phyloP scores from a whole-genome alignment of 2,329 filamentous ascomycete species.

The Periglandula ipomoeae region DNA sequence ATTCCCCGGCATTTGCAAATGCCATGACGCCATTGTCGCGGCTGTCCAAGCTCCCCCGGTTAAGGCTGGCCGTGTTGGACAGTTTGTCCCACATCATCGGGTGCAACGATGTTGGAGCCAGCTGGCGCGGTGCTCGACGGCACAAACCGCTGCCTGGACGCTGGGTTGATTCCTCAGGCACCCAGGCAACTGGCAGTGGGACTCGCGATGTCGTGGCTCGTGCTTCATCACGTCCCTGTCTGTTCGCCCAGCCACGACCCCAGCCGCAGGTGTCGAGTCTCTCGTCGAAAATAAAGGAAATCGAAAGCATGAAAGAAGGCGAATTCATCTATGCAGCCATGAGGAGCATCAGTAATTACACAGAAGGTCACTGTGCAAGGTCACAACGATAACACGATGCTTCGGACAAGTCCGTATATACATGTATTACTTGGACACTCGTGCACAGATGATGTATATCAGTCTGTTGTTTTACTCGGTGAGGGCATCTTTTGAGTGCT shows the following conservation, averaged over 20 bases:
- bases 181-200: background rate
- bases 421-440: no score
- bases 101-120: background rate
- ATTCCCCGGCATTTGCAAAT: constrained; percentile 3
- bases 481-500: no score
- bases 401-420: no score
- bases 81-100: constrained; percentile 6
- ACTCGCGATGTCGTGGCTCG: background rate
- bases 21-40: constrained; percentile 19
- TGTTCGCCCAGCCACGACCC: background rate
- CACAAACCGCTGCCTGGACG: background rate
- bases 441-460: no score
- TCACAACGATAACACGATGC: no score
- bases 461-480: no score
- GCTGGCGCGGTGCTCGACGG: background rate
- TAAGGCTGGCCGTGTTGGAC: constrained; percentile 16
- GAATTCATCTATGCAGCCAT: no score
- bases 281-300: background rate
- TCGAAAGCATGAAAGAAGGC: background rate
- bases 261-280: background rate
- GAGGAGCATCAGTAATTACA: no score
- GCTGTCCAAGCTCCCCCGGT: constrained; percentile 17
- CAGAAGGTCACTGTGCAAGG: no score
- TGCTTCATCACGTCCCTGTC: background rate
- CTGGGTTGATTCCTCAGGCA: background rate